A percentile compares a stretch with the other conserved stretches of the same genome.
Evolutionary conservation across 139 green algal genomes (phyloP).

Genomic region (Diplosphaera chodatii): DNA sequence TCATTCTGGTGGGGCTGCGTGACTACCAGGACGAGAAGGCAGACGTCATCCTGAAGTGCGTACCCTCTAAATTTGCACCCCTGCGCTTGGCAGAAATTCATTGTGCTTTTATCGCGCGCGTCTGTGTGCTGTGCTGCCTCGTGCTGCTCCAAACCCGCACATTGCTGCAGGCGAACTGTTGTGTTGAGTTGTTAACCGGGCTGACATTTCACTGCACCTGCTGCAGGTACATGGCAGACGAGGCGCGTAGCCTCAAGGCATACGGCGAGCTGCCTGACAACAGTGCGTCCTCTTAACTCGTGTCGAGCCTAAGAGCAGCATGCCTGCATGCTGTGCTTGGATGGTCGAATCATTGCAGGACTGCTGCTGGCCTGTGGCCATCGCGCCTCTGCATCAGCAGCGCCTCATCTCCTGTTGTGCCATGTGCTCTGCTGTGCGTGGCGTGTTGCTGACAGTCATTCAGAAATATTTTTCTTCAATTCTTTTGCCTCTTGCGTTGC

Average conservation of each 20-base stretch:
- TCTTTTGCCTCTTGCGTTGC: background rate
- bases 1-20: constrained; percentile 94
- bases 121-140: background rate
- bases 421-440: too few relatives aligned
- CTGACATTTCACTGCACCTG: too few relatives aligned
- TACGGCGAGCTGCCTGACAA: constrained; percentile 97
- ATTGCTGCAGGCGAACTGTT: too few relatives aligned
- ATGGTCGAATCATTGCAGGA: background rate
- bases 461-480: too few relatives aligned
- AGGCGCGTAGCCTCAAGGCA: constrained; percentile 89
- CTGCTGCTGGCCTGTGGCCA: too few relatives aligned
- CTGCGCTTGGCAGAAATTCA: background rate
- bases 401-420: too few relatives aligned
- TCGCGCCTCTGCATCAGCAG: too few relatives aligned
- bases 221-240: constrained; percentile 84
- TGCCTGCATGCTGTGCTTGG: background rate
- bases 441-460: too few relatives aligned
- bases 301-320: too few relatives aligned
- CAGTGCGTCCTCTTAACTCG: too few relatives aligned
- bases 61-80: background rate
- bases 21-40: constrained; percentile 99
- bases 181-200: too few relatives aligned
- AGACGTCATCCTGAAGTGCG: constrained; percentile 97
- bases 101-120: background rate
- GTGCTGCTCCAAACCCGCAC: background rate